phyloP scores from a whole-genome alignment of 2,329 filamentous ascomycete species.

The Cytospora piceicola region DNA sequence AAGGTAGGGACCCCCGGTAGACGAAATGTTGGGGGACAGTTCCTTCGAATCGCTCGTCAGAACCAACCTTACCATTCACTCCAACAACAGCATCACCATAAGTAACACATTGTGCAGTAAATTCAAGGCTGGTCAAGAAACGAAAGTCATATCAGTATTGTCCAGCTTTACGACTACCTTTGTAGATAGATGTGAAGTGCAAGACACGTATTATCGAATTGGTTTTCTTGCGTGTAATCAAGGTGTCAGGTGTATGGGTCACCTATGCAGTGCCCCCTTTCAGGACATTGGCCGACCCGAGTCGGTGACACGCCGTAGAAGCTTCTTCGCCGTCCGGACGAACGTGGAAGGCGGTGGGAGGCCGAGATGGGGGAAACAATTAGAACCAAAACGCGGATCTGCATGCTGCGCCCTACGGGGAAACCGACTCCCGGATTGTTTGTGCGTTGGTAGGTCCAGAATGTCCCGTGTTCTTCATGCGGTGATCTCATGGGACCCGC shows the following conservation, averaged over 20 bases:
- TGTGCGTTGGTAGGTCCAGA: not conserved
- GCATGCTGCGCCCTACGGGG: not conserved
- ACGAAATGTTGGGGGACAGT: not conserved
- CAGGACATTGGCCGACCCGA: not conserved
- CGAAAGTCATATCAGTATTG: not conserved
- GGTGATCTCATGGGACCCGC: conserved; percentile 1
- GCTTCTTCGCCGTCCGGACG: conserved; percentile 44
- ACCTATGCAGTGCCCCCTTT: not conserved
- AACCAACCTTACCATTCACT: not conserved
- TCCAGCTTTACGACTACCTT: too few relatives aligned
- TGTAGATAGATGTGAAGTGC: too few relatives aligned
- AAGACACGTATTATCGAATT: not conserved
- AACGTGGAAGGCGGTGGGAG: conserved; percentile 32
- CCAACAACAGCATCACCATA: not conserved
- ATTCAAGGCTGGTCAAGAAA: not conserved
- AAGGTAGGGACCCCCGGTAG: too few relatives aligned
- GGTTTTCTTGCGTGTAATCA: not conserved
- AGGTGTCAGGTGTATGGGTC: not conserved
- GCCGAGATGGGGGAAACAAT: not conserved
- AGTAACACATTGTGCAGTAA: not conserved
- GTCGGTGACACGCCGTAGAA: conserved; percentile 52
- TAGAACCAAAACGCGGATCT: not conserved
- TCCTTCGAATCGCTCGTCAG: not conserved
- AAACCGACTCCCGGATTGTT: not conserved
- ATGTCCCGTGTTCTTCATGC: not conserved